Conservation (phyloP, 164 flowering plant genomes). For the Houttuynia cordata region DNA sequence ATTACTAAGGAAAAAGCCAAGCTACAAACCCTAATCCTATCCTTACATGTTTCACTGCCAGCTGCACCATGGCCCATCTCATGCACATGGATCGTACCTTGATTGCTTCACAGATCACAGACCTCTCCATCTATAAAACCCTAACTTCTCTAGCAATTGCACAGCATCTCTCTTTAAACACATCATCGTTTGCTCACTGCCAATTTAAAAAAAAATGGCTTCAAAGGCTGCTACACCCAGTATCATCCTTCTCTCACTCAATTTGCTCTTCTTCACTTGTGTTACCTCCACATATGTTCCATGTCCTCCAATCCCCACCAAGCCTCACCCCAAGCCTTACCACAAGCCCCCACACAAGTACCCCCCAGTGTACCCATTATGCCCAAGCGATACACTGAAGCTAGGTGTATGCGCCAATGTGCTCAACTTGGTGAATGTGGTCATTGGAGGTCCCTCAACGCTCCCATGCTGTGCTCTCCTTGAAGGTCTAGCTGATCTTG, state of each 20-base stretch:
- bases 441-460: constrained; percentile 26
- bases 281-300: constrained; percentile 30
- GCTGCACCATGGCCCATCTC: too few relatives aligned
- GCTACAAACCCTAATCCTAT: too few relatives aligned
- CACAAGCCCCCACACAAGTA: constrained; percentile 10
- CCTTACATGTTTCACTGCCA: too few relatives aligned
- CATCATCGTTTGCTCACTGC: not conserved
- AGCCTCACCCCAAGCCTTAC: constrained; percentile 7
- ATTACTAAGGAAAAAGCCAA: too few relatives aligned
- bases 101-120: too few relatives aligned
- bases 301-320: constrained; percentile 25
- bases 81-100: too few relatives aligned
- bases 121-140: too few relatives aligned
- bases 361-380: constrained; percentile 16
- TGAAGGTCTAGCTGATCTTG: constrained; percentile 37
- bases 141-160: too few relatives aligned
- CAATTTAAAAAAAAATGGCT: constrained; percentile 23
- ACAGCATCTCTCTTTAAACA: too few relatives aligned
- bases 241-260: constrained; percentile 39
- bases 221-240: constrained; percentile 23
- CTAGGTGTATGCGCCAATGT: constrained; percentile 44
- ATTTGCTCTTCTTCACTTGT: constrained; percentile 53
- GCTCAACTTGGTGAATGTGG: constrained; percentile 20
- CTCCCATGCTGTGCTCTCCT: constrained; percentile 42
- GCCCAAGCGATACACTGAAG: constrained; percentile 53